Conservation (phyloP, 2,329 filamentous ascomycete species). For the Basipetospora chlamydospora region DNA sequence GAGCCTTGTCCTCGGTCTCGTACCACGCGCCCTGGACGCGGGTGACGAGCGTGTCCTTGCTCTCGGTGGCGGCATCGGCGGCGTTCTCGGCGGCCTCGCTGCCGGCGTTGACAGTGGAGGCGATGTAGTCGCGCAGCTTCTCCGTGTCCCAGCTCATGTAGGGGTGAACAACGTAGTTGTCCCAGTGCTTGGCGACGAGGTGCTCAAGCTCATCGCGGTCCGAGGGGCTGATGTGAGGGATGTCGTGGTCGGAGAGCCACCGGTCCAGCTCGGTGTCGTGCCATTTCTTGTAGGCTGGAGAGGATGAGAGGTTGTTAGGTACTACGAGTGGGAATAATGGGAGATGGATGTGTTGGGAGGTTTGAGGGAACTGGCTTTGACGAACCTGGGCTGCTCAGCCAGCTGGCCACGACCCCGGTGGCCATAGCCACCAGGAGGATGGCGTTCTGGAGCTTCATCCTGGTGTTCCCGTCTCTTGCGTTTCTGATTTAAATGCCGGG, state of each 20-base stretch:
- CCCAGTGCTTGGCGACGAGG: conserved; percentile 83
- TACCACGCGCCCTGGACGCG: conserved; percentile 64
- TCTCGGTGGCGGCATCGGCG: conserved; percentile 50
- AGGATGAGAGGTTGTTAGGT: not conserved
- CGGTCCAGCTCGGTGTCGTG: conserved; percentile 94
- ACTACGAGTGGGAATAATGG: not conserved
- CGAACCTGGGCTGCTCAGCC: conserved; percentile 4
- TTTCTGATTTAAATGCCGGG: not conserved
- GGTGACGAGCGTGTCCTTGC: conserved; percentile 51
- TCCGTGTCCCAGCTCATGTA: conserved; percentile 65
- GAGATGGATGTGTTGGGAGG: conserved; percentile 5
- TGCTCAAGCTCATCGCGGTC: conserved; percentile 92
- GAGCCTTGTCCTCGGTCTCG: conserved; percentile 63
- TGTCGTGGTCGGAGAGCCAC: conserved; percentile 84
- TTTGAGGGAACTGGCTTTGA: too few relatives aligned
- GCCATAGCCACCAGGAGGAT: conserved; percentile 4
- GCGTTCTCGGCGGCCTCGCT: conserved; percentile 46
- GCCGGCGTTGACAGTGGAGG: conserved; percentile 17
- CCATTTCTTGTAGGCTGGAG: conserved; percentile 94
- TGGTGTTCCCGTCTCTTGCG: not conserved
- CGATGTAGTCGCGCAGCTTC: conserved; percentile 53
- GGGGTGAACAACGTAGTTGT: conserved; percentile 56
- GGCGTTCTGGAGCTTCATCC: conserved; percentile 1
- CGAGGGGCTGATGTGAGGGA: conserved; percentile 78
- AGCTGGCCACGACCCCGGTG: not conserved